Evolutionary conservation across 306 rosid genomes (phyloP).

Genomic region (Potentilla sterilis): DNA sequence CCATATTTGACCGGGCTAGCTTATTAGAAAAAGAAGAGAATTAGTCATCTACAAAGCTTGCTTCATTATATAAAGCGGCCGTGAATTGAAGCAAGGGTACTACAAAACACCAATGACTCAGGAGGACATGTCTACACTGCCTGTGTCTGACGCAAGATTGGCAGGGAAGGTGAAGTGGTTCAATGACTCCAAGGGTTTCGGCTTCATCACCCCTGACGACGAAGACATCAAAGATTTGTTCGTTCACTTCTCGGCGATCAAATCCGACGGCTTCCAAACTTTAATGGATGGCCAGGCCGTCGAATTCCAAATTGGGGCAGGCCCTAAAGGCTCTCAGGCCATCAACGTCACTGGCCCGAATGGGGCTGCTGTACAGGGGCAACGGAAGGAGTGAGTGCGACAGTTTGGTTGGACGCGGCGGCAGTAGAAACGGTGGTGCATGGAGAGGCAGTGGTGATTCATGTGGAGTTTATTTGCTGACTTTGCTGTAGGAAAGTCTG

Average conservation of each 20-base stretch:
- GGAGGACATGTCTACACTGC: background rate
- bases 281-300: constrained; percentile 62
- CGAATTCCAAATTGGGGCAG: constrained; percentile 54
- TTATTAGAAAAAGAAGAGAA: no score
- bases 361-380: constrained; percentile 49
- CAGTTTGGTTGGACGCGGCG: background rate
- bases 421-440: background rate
- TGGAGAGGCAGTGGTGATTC: background rate
- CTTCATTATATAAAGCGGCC: no score
- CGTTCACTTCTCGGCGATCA: constrained; percentile 76
- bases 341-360: constrained; percentile 64
- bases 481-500: no score
- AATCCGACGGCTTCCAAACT: constrained; percentile 70
- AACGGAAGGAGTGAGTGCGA: background rate
- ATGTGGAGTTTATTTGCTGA: background rate
- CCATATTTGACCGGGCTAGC: no score
- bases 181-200: constrained; percentile 67
- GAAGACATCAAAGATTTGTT: constrained; percentile 61
- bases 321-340: constrained; percentile 35
- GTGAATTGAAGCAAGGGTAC: no score
- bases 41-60: no score
- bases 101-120: no score
- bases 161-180: constrained; percentile 79
- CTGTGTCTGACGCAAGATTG: constrained; percentile 53
- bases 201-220: constrained; percentile 79